Percentiles rank a stretch among this genome's conserved stretches.
These are phyloP conservation scores for Populus hybrid DNA, from an alignment of 441 rosid species.

Conservation along the genomic window DNA sequence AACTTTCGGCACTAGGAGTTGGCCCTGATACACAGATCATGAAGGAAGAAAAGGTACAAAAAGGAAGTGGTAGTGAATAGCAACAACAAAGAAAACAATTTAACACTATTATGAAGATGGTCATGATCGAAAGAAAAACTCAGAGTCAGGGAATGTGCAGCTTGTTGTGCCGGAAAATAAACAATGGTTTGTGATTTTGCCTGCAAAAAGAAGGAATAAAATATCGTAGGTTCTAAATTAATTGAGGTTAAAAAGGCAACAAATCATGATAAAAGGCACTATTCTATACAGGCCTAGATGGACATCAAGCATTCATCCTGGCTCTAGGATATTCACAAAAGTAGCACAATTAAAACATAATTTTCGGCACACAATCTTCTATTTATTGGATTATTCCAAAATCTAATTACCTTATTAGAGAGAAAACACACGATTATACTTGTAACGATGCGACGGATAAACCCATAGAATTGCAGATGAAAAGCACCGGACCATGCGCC, in stretches of 20 bases:
- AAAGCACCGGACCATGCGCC: slow-evolving; percentile 53
- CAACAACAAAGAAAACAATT: not conserved
- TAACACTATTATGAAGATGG: not conserved
- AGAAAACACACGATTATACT: slow-evolving; percentile 73
- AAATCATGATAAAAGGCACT: not conserved
- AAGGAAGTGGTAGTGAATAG: not conserved
- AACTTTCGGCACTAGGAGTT: not conserved
- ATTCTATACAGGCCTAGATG: not conserved
- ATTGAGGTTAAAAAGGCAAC: not conserved
- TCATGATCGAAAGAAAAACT: not conserved
- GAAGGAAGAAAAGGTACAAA: not conserved
- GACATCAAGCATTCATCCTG: not conserved
- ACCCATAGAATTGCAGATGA: slow-evolving; percentile 92
- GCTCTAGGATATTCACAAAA: too few species aligned
- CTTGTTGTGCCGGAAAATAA: not conserved
- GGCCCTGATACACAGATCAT: slow-evolving; percentile 4
- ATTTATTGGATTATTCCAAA: not conserved
- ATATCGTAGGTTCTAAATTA: not conserved
- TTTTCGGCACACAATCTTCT: not conserved
- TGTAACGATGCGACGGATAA: slow-evolving; percentile 63
- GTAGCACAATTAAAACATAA: too few species aligned
- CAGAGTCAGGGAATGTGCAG: not conserved
- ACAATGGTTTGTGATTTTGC: not conserved
- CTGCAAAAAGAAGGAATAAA: not conserved
- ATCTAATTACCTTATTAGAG: slow-evolving; percentile 65